Evolutionary conservation across 169 alveolate genomes (phyloP).

Genomic region (Cryptosporidium viatorum): DNA sequence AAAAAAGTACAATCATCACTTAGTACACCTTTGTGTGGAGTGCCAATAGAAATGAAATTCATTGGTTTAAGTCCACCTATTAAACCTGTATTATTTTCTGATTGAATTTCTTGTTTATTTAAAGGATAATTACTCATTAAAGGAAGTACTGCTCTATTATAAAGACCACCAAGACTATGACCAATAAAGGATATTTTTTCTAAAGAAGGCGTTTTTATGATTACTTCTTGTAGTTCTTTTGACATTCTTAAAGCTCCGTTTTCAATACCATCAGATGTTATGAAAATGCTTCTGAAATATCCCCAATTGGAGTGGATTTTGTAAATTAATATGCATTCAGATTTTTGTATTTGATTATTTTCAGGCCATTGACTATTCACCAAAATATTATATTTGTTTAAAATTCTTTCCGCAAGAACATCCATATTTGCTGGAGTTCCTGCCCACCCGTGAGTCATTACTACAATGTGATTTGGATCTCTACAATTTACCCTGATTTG

Average conservation of each 20-base stretch:
- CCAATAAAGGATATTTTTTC: conserved; percentile 68
- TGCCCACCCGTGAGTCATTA: conserved; percentile 76
- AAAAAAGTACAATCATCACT: conserved; percentile 57
- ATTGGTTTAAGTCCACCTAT: conserved; percentile 64
- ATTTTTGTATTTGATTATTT: background rate
- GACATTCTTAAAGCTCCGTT: conserved; percentile 71
- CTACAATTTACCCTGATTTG: conserved; percentile 24
- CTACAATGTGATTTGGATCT: conserved; percentile 54
- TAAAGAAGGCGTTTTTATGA: conserved; percentile 33
- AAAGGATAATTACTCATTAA: background rate
- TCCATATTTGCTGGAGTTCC: conserved; percentile 76
- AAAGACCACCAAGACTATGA: conserved; percentile 65
- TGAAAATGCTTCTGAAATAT: conserved; percentile 66
- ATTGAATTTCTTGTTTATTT: background rate
- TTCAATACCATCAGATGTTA: conserved; percentile 75
- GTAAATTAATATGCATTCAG: conserved; percentile 45
- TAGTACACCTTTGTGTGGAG: conserved; percentile 73
- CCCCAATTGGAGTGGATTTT: conserved; percentile 74
- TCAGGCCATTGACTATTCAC: background rate
- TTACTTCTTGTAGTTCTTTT: conserved; percentile 31
- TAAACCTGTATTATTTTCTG: conserved; percentile 9
- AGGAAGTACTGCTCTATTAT: conserved; percentile 73
- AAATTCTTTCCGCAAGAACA: conserved; percentile 64
- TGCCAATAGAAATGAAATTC: conserved; percentile 66
- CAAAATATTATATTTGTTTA: conserved; percentile 5